Conservation (phyloP, 2,329 filamentous ascomycete genomes). For the Venturia oleaginea region DNA sequence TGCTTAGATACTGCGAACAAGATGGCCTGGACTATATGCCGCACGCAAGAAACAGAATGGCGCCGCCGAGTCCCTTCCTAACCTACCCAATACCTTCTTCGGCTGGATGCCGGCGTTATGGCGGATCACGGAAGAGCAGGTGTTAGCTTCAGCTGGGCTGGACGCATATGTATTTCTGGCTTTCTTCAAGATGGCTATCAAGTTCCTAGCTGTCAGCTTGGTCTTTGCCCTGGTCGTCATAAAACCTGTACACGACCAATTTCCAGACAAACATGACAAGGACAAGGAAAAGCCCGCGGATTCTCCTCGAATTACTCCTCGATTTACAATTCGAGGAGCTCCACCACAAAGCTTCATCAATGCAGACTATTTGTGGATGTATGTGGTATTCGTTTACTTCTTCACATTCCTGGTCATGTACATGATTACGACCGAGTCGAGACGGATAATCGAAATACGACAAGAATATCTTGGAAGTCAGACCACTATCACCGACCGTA, state of each 20-base stretch:
- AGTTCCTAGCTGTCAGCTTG: slow-evolving; percentile 68
- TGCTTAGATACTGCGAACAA: slow-evolving; percentile 67
- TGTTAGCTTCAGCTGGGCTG: slow-evolving; percentile 80
- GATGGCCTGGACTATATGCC: slow-evolving; percentile 86
- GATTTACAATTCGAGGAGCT: neutral
- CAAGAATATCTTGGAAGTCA: slow-evolving; percentile 91
- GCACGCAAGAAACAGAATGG: slow-evolving; percentile 72
- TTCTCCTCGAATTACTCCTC: neutral
- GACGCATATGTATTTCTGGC: slow-evolving; percentile 93
- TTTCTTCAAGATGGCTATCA: slow-evolving; percentile 93
- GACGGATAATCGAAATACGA: slow-evolving; percentile 72
- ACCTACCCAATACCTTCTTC: slow-evolving; percentile 74
- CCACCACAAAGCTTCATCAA: slow-evolving; percentile 25
- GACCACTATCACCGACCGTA: slow-evolving; percentile 91
- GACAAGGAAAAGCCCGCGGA: neutral
- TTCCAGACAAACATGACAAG: slow-evolving; percentile 25
- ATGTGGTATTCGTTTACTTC: slow-evolving; percentile 88
- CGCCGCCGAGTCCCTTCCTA: slow-evolving; percentile 58
- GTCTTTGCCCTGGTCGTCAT: slow-evolving; percentile 76
- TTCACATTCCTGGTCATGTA: slow-evolving; percentile 78
- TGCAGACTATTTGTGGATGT: slow-evolving; percentile 74
- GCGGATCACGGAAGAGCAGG: slow-evolving; percentile 76
- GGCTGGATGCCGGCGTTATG: slow-evolving; percentile 89
- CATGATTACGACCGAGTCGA: slow-evolving; percentile 73
- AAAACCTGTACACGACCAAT: slow-evolving; percentile 74